Percentiles rank a stretch among this genome's conserved stretches.
Evolutionary conservation across 768 basidiomycete species (phyloP).

Genomic region (Lactifluus rugatus): DNA sequence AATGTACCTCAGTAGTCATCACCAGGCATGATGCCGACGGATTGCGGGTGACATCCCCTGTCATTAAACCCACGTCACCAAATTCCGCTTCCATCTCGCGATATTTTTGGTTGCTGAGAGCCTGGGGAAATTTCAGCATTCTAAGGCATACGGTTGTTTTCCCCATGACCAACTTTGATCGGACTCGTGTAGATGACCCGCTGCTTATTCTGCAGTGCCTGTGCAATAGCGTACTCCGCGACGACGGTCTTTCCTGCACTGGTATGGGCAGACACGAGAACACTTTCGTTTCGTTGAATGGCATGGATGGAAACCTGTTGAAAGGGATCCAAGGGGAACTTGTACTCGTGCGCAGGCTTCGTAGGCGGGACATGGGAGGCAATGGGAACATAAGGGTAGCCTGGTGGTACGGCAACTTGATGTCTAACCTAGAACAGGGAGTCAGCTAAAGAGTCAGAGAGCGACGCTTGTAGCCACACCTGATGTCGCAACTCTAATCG

Average conservation of each 20-base stretch:
- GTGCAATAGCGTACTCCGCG: conserved; percentile 98
- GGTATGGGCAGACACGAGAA: conserved; percentile 96
- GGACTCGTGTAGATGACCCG: conserved; percentile 99
- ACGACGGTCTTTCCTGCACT: conserved; percentile 99
- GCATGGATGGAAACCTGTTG: conserved; percentile 90
- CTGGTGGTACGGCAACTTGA: conserved; percentile 91
- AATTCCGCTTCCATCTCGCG: conserved; percentile 96
- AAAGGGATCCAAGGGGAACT: conserved; percentile 95
- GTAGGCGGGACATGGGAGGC: conserved; percentile 83
- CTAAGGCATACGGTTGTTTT: conserved; percentile 7
- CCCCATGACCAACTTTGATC: conserved; percentile 71
- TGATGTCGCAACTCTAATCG: conserved; percentile 75
- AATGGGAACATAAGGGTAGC: conserved; percentile 86
- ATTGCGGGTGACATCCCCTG: conserved; percentile 98
- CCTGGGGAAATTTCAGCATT: conserved; percentile 40
- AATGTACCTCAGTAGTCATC: conserved; percentile 92
- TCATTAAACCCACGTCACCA: conserved; percentile 98
- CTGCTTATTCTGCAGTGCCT: conserved; percentile 87
- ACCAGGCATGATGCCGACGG: conserved; percentile 94
- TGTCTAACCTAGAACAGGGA: conserved; percentile 61
- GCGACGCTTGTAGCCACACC: conserved; percentile 31
- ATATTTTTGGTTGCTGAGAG: conserved; percentile 97
- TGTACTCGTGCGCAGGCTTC: conserved; percentile 88
- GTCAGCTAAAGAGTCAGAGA: background rate
- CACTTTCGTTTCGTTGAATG: conserved; percentile 95